Base-by-base conservation (phyloP, 768 basidiomycete species). In the Boletus rex-veris region DNA sequence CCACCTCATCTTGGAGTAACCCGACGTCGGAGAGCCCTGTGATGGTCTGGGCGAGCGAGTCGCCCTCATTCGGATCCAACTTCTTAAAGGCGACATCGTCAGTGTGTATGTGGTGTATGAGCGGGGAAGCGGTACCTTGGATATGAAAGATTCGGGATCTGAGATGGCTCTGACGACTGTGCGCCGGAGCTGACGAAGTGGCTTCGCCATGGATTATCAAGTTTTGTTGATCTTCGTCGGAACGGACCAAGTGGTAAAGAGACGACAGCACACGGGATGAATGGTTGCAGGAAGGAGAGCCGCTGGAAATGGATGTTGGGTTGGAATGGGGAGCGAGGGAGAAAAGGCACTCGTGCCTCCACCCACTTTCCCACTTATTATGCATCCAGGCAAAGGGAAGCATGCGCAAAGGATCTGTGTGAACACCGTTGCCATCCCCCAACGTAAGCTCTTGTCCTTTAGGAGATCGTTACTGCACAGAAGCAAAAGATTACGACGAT, bases 121-220 rank as follows among this genome's bases (percentile, higher is more conserved):
- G 26, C 7, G 26, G 26, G 7, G 26, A 26, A 26, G 7, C 26
- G 26, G 21, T 50, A 57, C 62, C 54, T 54, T 35, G 9, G 58
- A 21, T 6, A 47, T 18, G 50, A 57, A 53, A 9, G 55, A 33
- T 2, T 53, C 45, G 3, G 62, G 62, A 46, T 63, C 62, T 7
- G 62, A 50, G 26, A 63, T 9, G 18, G 61, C 62, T 38, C 62
- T 60, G 62, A 63, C 61, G 35, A 64, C 50, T 7, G 62, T 47
- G 38, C 53, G 62, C 28, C 62, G 52, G n/a, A 63, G 1, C 0
- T 39, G 15, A 3, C 33, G 40, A 35, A 63, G 26, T 28, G 55
- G 40, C 15, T 56, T 48, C 21, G 49, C 46, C 61, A 62, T 62
- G 44, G 5, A 5, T 26, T 24, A 16, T 52, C 45, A 16, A 36